Conservation (phyloP, 768 basidiomycete species). For the Tulasnella sp. region DNA sequence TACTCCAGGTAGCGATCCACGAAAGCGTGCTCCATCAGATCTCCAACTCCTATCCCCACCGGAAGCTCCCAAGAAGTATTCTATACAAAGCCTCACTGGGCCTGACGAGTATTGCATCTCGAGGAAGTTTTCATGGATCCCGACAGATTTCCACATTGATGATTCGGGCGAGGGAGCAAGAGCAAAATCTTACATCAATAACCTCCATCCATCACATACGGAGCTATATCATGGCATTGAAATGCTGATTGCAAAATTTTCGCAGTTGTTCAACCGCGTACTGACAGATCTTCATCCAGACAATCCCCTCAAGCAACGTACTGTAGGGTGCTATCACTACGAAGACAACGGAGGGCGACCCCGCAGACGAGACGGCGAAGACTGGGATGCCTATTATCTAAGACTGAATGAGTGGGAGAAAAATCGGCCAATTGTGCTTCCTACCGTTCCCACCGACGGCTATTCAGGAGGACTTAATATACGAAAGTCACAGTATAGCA, state of each 20-base stretch:
- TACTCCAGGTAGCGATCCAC: background rate
- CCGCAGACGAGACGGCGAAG: background rate
- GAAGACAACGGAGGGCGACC: background rate
- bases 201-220: conserved; percentile 1
- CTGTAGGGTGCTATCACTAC: background rate
- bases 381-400: background rate
- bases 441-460: conserved; percentile 1
- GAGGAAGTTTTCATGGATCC: conserved; percentile 7
- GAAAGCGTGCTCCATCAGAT: background rate
- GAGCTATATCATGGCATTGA: conserved; percentile 9
- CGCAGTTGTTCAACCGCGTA: background rate
- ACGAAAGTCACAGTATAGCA: background rate
- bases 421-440: background rate
- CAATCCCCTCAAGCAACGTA: background rate
- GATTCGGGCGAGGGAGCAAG: background rate
- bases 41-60: background rate
- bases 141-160: conserved; percentile 8
- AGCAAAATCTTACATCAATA: conserved; percentile 10
- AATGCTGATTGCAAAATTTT: conserved; percentile 1
- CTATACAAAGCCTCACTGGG: background rate
- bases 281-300: conserved; percentile 7
- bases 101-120: background rate
- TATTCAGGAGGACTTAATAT: background rate
- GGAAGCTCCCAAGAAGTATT: background rate
- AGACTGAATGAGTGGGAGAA: background rate